A percentile compares a stretch with the other conserved stretches of the same genome.
Conservation (phyloP, 495 filamentous ascomycete genomes). For the Talaromyces nanjingensis region DNA sequence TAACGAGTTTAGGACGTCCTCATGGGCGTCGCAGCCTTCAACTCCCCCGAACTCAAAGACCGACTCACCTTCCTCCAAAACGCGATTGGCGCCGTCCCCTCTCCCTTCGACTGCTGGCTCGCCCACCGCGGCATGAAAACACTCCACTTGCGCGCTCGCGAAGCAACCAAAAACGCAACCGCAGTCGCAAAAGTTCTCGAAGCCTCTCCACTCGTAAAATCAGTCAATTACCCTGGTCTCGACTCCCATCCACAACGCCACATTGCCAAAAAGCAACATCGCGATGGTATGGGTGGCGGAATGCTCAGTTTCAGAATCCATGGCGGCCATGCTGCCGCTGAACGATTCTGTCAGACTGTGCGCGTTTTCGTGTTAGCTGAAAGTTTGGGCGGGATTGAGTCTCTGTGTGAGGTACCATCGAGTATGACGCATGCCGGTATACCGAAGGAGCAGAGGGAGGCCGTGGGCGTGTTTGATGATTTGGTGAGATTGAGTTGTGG, state of each 20-base stretch:
- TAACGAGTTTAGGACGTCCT: slow-evolving; percentile 71
- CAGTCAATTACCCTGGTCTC: slow-evolving; percentile 93
- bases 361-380: slow-evolving; percentile 91
- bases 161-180: slow-evolving; percentile 75
- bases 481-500: slow-evolving; percentile 92
- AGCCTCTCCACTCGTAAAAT: slow-evolving; percentile 70
- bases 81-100: slow-evolving; percentile 91
- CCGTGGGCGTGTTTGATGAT: slow-evolving; percentile 92
- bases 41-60: slow-evolving; percentile 67
- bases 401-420: slow-evolving; percentile 80
- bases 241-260: slow-evolving; percentile 76
- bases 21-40: slow-evolving; percentile 97
- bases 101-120: slow-evolving; percentile 95
- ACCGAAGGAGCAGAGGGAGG: slow-evolving; percentile 80
- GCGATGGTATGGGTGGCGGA: slow-evolving; percentile 89
- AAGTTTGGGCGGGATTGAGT: slow-evolving; percentile 88
- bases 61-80: slow-evolving; percentile 90
- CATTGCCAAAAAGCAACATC: slow-evolving; percentile 85
- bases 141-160: slow-evolving; percentile 82
- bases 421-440: slow-evolving; percentile 98
- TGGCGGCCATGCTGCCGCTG: slow-evolving; percentile 80
- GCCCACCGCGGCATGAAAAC: slow-evolving; percentile 98
- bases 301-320: slow-evolving; percentile 96
- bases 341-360: slow-evolving; percentile 85
- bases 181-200: slow-evolving; percentile 71